Base-by-base conservation (phyloP, 2,329 filamentous ascomycete species). In the Xylaria sp. region DNA sequence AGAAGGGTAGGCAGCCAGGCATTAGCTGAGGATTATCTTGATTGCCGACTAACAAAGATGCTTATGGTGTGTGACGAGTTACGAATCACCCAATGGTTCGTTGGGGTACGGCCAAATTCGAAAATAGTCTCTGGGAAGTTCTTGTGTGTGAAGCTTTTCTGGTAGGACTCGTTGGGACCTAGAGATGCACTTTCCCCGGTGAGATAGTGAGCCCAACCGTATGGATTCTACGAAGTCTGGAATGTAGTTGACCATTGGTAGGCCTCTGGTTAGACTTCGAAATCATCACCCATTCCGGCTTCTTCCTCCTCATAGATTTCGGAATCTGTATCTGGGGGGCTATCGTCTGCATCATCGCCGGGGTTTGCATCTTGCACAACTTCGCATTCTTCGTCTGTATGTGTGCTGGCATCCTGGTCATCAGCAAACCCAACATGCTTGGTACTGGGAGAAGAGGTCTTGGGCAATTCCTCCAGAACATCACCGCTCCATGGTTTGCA, bases 401-500 rank as follows among this genome's bases (percentile, higher is more conserved):
- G 73, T 5, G 76, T 67, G 67, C 70, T 64, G 69, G 69, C 55
- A 78, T 79, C 30, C 77, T 72, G 69, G 51, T 88, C 86, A 24
- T 89, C 88, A 2, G 84, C 84, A 76, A 92, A 92, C 0, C 87
- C 88, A 30, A 92, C 90, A 11, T 83, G 86, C 77, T 90, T 91
- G 8, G 81, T 78, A 7, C 79, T 76, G 7, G 81, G 77, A 27
- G 79, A 79, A 73, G 80, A 85, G 69, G 77, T 76, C 59, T 74
- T 76, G 11, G 69, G 48, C 48, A 81, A 80, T 19, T 85, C 82
- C 77, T 91, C 90, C 53, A 98, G 80, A 19, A 98, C 92, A 79
- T 98, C 96, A 27, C 96, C 96, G 74, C 85, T 89, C 96, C 96
- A 99, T 0, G 96, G 93, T 78, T 89, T 90, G 80, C 95, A 98